Evolutionary conservation across 352 stramenopile genomes (phyloP).

Genomic region (Blastocystis sp.): DNA sequence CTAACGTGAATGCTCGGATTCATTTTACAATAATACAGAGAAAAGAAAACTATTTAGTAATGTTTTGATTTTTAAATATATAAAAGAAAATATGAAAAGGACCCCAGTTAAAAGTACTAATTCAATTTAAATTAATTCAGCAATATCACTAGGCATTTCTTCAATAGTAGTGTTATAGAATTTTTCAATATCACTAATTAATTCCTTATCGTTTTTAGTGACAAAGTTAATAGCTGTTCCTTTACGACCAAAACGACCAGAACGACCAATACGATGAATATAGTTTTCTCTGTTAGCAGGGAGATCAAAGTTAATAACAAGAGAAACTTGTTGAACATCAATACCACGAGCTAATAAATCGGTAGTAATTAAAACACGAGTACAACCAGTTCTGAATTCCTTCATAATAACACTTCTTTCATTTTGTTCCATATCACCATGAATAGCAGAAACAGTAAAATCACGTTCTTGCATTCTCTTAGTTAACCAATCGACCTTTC

Average conservation of each 20-base stretch:
- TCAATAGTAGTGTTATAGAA: conserved; percentile 99
- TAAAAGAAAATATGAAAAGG: too few relatives aligned
- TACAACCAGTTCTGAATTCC: conserved; percentile 94
- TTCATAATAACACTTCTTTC: conserved; percentile 98
- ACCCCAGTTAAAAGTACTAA: too few relatives aligned
- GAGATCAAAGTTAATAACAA: conserved; percentile 98
- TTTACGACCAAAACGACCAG: conserved; percentile 95
- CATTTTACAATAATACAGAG: too few relatives aligned
- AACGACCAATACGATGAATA: conserved; percentile 98
- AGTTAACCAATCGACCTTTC: conserved; percentile 97
- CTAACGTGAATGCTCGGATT: too few relatives aligned
- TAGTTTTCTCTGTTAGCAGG: conserved; percentile 98
- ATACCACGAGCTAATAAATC: conserved; percentile 95
- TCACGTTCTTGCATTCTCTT: conserved; percentile 95
- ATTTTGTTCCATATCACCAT: conserved; percentile 96
- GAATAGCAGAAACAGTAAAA: conserved; percentile 97
- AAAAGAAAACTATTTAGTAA: too few relatives aligned
- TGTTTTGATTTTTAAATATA: too few relatives aligned
- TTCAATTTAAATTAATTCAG: conserved; percentile 86
- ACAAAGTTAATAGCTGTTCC: conserved; percentile 99
- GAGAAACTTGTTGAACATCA: conserved; percentile 87
- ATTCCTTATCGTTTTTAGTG: conserved; percentile 86
- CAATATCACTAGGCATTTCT: conserved; percentile 97
- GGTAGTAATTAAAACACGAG: conserved; percentile 94
- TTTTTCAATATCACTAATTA: conserved; percentile 94